Evolutionary conservation across 2,329 filamentous ascomycete species (phyloP).

Genomic region (Hysterium pulicare): DNA sequence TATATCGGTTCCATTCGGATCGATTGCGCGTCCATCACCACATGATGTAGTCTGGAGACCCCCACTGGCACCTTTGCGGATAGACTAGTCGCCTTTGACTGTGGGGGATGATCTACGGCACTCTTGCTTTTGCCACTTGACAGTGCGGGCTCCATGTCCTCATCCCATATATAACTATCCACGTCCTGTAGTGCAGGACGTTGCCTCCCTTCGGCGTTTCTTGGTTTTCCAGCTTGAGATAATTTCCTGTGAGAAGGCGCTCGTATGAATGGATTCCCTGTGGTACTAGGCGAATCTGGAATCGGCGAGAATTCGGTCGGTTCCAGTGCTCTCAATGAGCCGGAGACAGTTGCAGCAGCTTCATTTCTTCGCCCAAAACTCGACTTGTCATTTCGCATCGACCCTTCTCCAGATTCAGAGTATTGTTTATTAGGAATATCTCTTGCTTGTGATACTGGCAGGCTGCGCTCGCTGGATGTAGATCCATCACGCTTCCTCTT

Average conservation of each 20-base stretch:
- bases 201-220: slow-evolving; percentile 21
- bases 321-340: slow-evolving; percentile 30
- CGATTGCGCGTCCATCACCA: slow-evolving; percentile 64
- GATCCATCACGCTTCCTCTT: slow-evolving; percentile 33
- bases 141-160: slow-evolving; percentile 36
- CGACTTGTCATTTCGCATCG: slow-evolving; percentile 17
- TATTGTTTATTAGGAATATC: slow-evolving; percentile 27
- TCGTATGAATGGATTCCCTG: slow-evolving; percentile 51
- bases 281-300: slow-evolving; percentile 31
- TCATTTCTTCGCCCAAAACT: slow-evolving; percentile 16
- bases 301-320: slow-evolving; percentile 25
- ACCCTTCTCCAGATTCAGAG: slow-evolving; percentile 26
- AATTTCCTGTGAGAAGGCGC: slow-evolving; percentile 44
- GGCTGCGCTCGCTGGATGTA: slow-evolving; percentile 20
- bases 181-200: slow-evolving; percentile 37
- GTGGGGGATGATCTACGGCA: slow-evolving; percentile 10
- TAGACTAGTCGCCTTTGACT: slow-evolving; percentile 28
- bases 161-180: slow-evolving; percentile 51
- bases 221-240: slow-evolving; percentile 19
- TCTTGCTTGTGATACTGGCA: slow-evolving; percentile 16
- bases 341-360: slow-evolving; percentile 11
- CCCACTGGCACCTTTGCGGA: slow-evolving; percentile 73
- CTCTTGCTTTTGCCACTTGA: slow-evolving; percentile 23
- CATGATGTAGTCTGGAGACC: slow-evolving; percentile 83
- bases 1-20: slow-evolving; percentile 91